These are phyloP conservation scores for Talaromyces sp. DNA, from an alignment of 2,329 filamentous ascomycete species.

Conservation along the genomic window DNA sequence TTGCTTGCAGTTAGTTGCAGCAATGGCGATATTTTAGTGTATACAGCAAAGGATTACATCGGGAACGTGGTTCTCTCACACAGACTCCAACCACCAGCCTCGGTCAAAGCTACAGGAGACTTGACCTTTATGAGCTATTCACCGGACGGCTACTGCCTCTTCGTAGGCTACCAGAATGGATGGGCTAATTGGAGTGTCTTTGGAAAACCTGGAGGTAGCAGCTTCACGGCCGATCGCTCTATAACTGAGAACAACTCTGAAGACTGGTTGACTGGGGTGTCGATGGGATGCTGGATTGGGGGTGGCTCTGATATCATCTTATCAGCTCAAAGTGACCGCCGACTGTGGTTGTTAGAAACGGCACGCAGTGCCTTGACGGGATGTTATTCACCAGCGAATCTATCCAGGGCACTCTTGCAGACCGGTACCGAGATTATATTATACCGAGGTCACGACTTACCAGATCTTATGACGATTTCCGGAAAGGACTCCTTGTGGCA, in stretches of 20 bases:
- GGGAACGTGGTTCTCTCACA: constrained; percentile 91
- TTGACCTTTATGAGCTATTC: constrained; percentile 80
- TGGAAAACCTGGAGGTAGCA: constrained; percentile 81
- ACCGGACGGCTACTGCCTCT: constrained; percentile 92
- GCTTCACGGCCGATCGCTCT: constrained; percentile 67
- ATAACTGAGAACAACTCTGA: constrained; percentile 69
- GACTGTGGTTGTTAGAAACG: constrained; percentile 85
- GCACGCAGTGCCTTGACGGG: constrained; percentile 89
- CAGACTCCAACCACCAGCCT: constrained; percentile 66
- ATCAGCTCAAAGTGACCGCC: constrained; percentile 65
- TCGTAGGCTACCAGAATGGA: constrained; percentile 85
- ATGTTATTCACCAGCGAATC: constrained; percentile 86
- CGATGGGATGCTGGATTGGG: constrained; percentile 78
- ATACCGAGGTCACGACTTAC: constrained; percentile 88
- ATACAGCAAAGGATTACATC: constrained; percentile 86
- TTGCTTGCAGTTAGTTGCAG: constrained; percentile 81
- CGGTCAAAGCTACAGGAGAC: constrained; percentile 62
- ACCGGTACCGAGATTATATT: constrained; percentile 85
- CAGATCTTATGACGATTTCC: constrained; percentile 85
- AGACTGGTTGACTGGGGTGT: constrained; percentile 76
- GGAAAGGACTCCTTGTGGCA: constrained; percentile 95
- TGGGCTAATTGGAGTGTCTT: constrained; percentile 99
- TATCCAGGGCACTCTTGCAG: constrained; percentile 83
- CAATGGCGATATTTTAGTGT: constrained; percentile 79
- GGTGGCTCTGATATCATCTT: constrained; percentile 83